These are phyloP conservation scores for Aspergillus nanangensis DNA, from an alignment of 495 filamentous ascomycete species.

Conservation along the genomic window DNA sequence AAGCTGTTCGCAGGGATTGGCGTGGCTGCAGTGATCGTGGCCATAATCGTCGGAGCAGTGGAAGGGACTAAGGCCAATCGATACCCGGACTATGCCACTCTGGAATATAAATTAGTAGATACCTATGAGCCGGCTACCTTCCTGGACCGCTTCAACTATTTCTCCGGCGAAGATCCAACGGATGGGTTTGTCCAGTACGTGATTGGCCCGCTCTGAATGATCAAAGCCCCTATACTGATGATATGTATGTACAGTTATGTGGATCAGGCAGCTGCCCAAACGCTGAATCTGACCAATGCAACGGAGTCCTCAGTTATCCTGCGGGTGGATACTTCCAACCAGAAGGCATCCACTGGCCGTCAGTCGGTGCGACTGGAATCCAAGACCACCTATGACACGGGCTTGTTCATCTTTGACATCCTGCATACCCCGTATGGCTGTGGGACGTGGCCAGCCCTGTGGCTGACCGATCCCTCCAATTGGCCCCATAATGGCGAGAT, in stretches of 20 bases:
- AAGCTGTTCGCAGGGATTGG: slow-evolving; percentile 32
- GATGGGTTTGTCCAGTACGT: slow-evolving; percentile 48
- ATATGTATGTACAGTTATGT: slow-evolving; percentile 36
- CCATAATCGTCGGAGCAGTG: slow-evolving; percentile 51
- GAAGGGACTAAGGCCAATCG: slow-evolving; percentile 41
- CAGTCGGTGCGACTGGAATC: slow-evolving; percentile 54
- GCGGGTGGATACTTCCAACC: slow-evolving; percentile 45
- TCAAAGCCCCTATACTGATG: too few species aligned
- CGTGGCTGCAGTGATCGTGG: slow-evolving; percentile 39
- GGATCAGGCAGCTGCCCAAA: slow-evolving; percentile 20
- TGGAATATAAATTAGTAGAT: slow-evolving; percentile 49
- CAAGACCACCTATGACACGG: slow-evolving; percentile 41
- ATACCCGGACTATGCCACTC: slow-evolving; percentile 49
- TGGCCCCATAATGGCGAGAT: slow-evolving; percentile 57
- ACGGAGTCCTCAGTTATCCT: slow-evolving; percentile 44
- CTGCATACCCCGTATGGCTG: slow-evolving; percentile 46
- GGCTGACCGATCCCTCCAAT: slow-evolving; percentile 54
- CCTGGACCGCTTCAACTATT: slow-evolving; percentile 52
- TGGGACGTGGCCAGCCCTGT: slow-evolving; percentile 56
- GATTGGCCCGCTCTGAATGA: too few species aligned
- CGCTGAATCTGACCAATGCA: slow-evolving; percentile 49
- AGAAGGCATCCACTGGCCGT: slow-evolving; percentile 39
- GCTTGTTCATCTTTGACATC: slow-evolving; percentile 55
- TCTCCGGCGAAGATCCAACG: slow-evolving; percentile 47
- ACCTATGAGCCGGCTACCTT: slow-evolving; percentile 44